phyloP scores from a whole-genome alignment of 2,329 filamentous ascomycete genomes.

The Aspergillus phoenicis region DNA sequence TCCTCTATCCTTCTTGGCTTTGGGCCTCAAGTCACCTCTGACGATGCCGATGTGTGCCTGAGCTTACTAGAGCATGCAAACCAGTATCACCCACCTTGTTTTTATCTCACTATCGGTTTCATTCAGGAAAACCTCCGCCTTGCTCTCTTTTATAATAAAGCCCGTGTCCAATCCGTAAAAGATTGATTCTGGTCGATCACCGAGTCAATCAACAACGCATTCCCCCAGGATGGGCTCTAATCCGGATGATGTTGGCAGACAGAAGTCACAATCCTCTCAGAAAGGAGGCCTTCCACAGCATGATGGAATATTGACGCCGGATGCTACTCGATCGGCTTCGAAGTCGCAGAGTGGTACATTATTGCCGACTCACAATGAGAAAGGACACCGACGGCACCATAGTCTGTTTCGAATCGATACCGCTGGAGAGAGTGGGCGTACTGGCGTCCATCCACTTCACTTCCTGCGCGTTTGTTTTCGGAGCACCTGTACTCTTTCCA shows the following conservation, averaged over 20 bases:
- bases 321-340: conserved; percentile 18
- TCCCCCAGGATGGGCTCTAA: neutral
- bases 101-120: neutral
- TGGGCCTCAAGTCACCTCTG: neutral
- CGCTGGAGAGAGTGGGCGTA: conserved; percentile 68
- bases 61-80: neutral
- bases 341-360: conserved; percentile 20
- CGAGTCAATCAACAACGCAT: neutral
- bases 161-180: neutral
- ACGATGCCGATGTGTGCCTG: neutral
- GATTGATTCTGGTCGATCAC: neutral
- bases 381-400: conserved; percentile 19
- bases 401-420: conserved; percentile 39
- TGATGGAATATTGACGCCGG: conserved; percentile 11
- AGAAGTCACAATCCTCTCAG: conserved; percentile 10
- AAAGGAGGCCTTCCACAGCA: conserved; percentile 8
- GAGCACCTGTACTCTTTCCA: conserved; percentile 66
- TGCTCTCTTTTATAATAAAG: neutral
- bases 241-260: neutral
- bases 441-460: conserved; percentile 64
- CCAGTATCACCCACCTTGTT: neutral
- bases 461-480: conserved; percentile 66
- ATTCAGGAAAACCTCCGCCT: neutral
- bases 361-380: conserved; percentile 32
- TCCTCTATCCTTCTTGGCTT: neutral